Evolutionary conservation across 2,329 filamentous ascomycete species (phyloP).

Genomic region (Emergomyces africanus): DNA sequence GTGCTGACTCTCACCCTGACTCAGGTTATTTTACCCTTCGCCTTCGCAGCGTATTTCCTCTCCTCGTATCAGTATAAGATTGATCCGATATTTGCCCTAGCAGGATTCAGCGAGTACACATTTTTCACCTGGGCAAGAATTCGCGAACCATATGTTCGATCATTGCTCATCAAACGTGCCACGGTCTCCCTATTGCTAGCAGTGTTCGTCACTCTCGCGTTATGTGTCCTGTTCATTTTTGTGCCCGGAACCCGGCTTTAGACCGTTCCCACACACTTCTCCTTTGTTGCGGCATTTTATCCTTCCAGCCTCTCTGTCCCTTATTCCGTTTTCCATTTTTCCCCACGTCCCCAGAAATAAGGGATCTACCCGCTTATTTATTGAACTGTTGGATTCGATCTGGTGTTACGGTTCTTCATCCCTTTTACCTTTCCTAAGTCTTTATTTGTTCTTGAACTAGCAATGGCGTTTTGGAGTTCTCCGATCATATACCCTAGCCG

Average conservation of each 20-base stretch:
- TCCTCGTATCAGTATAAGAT: conserved; percentile 91
- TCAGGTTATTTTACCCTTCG: conserved; percentile 76
- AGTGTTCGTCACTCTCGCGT: conserved; percentile 60
- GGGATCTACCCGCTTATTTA: background rate
- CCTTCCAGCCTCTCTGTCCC: conserved; percentile 1
- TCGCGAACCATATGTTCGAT: conserved; percentile 80
- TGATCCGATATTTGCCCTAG: conserved; percentile 75
- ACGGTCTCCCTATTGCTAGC: conserved; percentile 69
- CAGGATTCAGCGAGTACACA: conserved; percentile 93
- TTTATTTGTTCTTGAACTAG: background rate
- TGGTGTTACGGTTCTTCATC: background rate
- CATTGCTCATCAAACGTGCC: conserved; percentile 70
- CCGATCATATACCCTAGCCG: background rate
- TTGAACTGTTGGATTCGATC: background rate
- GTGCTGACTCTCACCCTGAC: conserved; percentile 11
- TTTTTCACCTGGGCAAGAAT: conserved; percentile 84
- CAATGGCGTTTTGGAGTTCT: background rate
- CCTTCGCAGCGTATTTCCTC: conserved; percentile 76
- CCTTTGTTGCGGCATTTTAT: background rate
- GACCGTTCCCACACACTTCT: background rate
- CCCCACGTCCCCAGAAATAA: background rate
- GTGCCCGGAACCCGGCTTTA: conserved; percentile 60
- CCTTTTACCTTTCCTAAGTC: background rate
- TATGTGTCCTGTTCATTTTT: conserved; percentile 84
- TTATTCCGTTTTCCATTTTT: background rate